A percentile compares a stretch with the other conserved stretches of the same genome.
Conservation (phyloP, 306 rosid genomes). For the Vicia villosa region DNA sequence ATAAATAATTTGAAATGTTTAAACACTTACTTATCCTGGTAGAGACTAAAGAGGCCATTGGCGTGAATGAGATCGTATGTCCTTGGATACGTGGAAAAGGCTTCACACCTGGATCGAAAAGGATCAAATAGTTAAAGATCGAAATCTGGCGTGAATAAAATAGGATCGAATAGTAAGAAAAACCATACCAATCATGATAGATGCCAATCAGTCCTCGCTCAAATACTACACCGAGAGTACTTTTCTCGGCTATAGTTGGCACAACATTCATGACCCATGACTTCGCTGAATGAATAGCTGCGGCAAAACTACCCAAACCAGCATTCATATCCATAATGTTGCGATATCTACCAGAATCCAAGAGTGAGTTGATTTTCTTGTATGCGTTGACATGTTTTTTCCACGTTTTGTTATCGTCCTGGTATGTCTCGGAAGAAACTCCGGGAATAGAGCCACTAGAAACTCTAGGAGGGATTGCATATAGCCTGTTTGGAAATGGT, state of each 20-base stretch:
- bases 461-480: conserved; percentile 80
- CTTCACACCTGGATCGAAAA: conserved; percentile 77
- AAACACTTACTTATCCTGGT: conserved; percentile 73
- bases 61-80: conserved; percentile 96
- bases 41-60: conserved; percentile 77
- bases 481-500: conserved; percentile 79
- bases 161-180: conserved; percentile 1
- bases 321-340: conserved; percentile 98
- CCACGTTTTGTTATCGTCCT: conserved; percentile 75
- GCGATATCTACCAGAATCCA: conserved; percentile 90
- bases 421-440: conserved; percentile 61
- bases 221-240: conserved; percentile 68
- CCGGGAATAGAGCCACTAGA: conserved; percentile 84
- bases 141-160: background rate
- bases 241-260: conserved; percentile 84
- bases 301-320: conserved; percentile 92
- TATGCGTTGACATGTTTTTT: conserved; percentile 85
- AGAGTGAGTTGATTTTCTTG: conserved; percentile 66
- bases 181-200: conserved; percentile 88
- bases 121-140: conserved; percentile 1
- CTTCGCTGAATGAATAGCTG: conserved; percentile 73
- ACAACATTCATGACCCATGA: conserved; percentile 96
- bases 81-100: conserved; percentile 93
- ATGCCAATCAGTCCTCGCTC: conserved; percentile 91
- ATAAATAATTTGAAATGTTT: background rate